Percentiles rank a stretch among this genome's conserved stretches.
Conservation (phyloP, 495 filamentous ascomycete species). For the Trichoderma reesei region DNA sequence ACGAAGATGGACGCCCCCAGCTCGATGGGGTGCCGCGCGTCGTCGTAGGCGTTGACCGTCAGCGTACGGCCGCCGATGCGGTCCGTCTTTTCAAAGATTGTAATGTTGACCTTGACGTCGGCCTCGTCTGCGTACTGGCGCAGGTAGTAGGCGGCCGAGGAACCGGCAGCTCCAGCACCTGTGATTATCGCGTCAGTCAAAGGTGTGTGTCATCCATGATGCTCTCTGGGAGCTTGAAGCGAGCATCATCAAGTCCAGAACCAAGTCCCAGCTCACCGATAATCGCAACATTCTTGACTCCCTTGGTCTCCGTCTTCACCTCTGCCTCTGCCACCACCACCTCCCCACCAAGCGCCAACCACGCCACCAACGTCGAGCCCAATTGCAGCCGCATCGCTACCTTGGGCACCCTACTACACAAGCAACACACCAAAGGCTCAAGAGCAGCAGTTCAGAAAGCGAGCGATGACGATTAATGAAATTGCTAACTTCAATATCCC, state of each 20-base stretch:
- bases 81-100: constrained; percentile 71
- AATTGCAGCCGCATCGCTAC: constrained; percentile 1
- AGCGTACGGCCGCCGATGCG: constrained; percentile 84
- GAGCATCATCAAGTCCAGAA: no score
- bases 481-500: no score
- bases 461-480: neutral
- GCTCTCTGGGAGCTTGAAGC: neutral
- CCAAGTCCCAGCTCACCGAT: constrained; percentile 4
- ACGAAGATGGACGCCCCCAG: constrained; percentile 92
- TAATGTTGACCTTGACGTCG: constrained; percentile 54
- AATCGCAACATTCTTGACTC: constrained; percentile 9
- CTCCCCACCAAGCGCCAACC: neutral
- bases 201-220: neutral
- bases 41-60: constrained; percentile 70
- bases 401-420: neutral
- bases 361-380: neutral
- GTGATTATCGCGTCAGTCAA: constrained; percentile 7
- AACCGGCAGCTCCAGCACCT: constrained; percentile 87
- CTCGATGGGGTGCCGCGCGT: constrained; percentile 64
- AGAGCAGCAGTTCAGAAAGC: neutral
- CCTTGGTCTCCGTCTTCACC: neutral
- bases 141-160: constrained; percentile 79
- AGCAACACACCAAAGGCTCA: neutral
- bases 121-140: constrained; percentile 52
- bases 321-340: neutral